Evolutionary conservation across 2,329 filamentous ascomycete species (phyloP), one percentile per base, ranked within the genome.

Genomic region (Colletotrichum nymphaeae): DNA sequence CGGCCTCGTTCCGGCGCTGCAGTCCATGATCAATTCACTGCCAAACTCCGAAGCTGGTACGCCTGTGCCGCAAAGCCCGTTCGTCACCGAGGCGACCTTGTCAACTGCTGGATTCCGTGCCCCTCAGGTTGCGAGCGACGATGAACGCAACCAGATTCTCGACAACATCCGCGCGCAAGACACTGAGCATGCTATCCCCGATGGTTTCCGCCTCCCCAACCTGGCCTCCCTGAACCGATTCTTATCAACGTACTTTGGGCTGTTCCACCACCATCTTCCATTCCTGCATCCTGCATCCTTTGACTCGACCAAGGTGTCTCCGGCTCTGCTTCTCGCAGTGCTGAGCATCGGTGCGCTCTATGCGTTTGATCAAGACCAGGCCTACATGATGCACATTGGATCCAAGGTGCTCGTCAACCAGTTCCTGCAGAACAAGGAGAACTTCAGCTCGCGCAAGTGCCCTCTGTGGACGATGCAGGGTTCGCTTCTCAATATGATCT

Each of bases 401-500:
- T 98, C 97, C 73, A 99, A 98, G 87, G 94, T 98, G 32, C 90
- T 99, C 22, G 95, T 98, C 78, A 98, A 97, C 81, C 95, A 98
- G 82, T 98, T 98, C 83, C 84, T 99, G 75, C 95, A 98, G 84
- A 97, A 98, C 86, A 98, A 98, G 87, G 95, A 98, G 83, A 98
- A 97, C 84, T 98, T 98, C 83, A 98, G 96, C 87, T 98, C 97
- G 9, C 92, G 96, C 78, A 98, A 98, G 83, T 98, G 96, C 79
- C 97, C 97, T 4, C 85, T 99, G 16, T 98, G 97, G 96, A 97
- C 96, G 60, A 98, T 98, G 95, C 97, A 99, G 82, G 95, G 94
- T 82, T 97, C 95, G 4, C 87, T 99, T 67, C 88, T 99, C 72
- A 99, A 99, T 87, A 98, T 98, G 97, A 93, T 98, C 76, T 98